phyloP scores from a whole-genome alignment of 2,329 filamentous ascomycete genomes.

The Trichoderma arundinaceum region DNA sequence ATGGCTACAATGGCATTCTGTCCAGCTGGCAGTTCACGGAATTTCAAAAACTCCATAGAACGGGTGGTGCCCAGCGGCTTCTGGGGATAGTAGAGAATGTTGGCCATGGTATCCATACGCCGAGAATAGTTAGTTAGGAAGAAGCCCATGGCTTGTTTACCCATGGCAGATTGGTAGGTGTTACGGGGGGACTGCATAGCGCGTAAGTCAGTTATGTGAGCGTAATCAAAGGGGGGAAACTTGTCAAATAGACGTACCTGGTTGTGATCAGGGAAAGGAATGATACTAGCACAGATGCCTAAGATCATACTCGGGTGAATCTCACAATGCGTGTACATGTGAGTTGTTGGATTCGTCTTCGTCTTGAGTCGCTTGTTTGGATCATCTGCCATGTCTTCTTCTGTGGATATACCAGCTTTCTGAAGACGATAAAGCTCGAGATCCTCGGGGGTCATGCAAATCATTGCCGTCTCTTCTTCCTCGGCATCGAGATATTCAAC shows the following conservation, averaged over 20 bases:
- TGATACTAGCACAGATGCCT: slow-evolving; percentile 98
- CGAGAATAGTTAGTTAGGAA: slow-evolving; percentile 96
- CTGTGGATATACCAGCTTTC: slow-evolving; percentile 67
- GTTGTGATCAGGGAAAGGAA: slow-evolving; percentile 99
- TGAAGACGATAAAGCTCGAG: slow-evolving; percentile 76
- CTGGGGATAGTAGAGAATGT: slow-evolving; percentile 98
- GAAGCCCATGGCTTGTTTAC: slow-evolving; percentile 99
- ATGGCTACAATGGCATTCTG: slow-evolving; percentile 99
- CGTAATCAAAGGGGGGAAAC: neutral
- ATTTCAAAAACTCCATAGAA: slow-evolving; percentile 98
- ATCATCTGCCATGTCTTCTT: slow-evolving; percentile 68
- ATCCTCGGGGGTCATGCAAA: slow-evolving; percentile 97
- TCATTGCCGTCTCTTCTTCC: slow-evolving; percentile 98
- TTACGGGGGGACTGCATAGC: slow-evolving; percentile 86
- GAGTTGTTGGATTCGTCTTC: slow-evolving; percentile 82
- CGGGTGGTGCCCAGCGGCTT: slow-evolving; percentile 95
- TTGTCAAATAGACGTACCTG: slow-evolving; percentile 59
- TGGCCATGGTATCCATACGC: slow-evolving; percentile 99
- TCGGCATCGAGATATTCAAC: slow-evolving; percentile 97
- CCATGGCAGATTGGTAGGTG: slow-evolving; percentile 99
- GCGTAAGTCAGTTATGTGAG: neutral
- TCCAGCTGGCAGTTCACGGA: slow-evolving; percentile 93
- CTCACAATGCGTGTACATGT: slow-evolving; percentile 97
- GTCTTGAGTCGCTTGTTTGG: slow-evolving; percentile 88
- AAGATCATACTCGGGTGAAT: slow-evolving; percentile 99